Evolutionary conservation across 108 stramenopile species (phyloP).

Genomic region (Pseudonitzschia multiseries): DNA sequence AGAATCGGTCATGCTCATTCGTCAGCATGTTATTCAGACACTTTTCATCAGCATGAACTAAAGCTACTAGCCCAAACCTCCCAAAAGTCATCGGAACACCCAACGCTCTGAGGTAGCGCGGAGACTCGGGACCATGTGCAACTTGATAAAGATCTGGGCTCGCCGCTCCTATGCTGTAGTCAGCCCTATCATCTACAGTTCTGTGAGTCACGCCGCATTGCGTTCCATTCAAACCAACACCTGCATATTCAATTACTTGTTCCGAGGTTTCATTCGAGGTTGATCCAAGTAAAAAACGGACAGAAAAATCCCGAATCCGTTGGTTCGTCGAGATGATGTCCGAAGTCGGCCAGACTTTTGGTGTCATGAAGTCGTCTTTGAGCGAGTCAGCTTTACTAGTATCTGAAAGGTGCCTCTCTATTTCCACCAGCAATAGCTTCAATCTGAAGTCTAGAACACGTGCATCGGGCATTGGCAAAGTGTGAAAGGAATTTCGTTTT

Average conservation of each 20-base stretch:
- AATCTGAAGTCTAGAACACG: slow-evolving; percentile 63
- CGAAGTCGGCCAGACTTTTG: slow-evolving; percentile 24
- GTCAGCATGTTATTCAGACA: slow-evolving; percentile 46
- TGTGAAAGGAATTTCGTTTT: slow-evolving; percentile 18
- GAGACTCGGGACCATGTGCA: slow-evolving; percentile 74
- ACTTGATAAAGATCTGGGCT: slow-evolving; percentile 59
- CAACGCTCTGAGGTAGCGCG: slow-evolving; percentile 73
- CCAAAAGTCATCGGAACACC: slow-evolving; percentile 79
- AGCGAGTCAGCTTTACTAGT: background rate
- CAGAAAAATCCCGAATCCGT: slow-evolving; percentile 14
- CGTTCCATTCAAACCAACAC: slow-evolving; percentile 44
- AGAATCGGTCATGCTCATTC: slow-evolving; percentile 14
- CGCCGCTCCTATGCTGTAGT: slow-evolving; percentile 71
- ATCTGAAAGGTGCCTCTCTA: slow-evolving; percentile 33
- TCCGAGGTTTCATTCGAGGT: slow-evolving; percentile 7
- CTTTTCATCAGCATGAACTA: slow-evolving; percentile 62
- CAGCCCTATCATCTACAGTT: slow-evolving; percentile 62
- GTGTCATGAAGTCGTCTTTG: slow-evolving; percentile 12
- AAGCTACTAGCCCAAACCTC: slow-evolving; percentile 63
- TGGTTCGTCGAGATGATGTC: slow-evolving; percentile 28
- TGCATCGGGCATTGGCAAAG: slow-evolving; percentile 70
- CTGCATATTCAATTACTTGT: slow-evolving; percentile 25
- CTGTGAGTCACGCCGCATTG: slow-evolving; percentile 64
- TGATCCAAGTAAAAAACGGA: slow-evolving; percentile 4
- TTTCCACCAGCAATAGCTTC: slow-evolving; percentile 39